These are phyloP conservation scores for Kalmanozyma brasiliensis DNA, from an alignment of 1,284 basidiomycete genomes.

Conservation along the genomic window DNA sequence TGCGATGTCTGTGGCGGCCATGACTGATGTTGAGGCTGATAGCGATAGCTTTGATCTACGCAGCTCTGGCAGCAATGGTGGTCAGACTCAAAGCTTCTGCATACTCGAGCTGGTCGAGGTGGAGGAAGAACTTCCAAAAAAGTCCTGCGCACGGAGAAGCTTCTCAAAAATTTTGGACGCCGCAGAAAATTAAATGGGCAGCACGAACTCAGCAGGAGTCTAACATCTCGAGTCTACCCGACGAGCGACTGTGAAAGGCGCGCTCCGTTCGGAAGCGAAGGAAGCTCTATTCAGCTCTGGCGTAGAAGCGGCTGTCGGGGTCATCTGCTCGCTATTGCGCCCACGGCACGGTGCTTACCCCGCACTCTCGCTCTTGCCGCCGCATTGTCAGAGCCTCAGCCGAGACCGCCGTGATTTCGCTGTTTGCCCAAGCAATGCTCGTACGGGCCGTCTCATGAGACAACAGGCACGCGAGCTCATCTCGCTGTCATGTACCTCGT, in stretches of 20 bases:
- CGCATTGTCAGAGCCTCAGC: background rate
- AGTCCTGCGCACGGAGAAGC: background rate
- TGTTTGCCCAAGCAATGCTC: no score
- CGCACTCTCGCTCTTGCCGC: constrained; percentile 8
- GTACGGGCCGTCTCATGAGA: no score
- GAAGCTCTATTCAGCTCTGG: background rate
- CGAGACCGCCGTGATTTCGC: background rate
- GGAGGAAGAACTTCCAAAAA: constrained; percentile 17
- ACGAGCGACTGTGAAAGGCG: constrained; percentile 12
- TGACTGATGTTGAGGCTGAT: background rate
- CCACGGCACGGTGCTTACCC: constrained; percentile 13
- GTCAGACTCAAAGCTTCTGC: background rate
- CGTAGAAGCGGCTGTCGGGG: constrained; percentile 27
- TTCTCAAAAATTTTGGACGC: constrained; percentile 10
- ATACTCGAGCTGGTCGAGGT: background rate
- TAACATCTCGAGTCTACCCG: background rate
- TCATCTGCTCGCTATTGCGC: constrained; percentile 24
- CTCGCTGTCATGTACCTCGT: no score
- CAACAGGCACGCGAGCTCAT: no score
- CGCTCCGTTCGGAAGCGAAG: constrained; percentile 29
- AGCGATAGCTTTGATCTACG: no score
- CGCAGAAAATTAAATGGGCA: no score
- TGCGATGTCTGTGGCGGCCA: constrained; percentile 27
- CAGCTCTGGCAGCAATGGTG: background rate
- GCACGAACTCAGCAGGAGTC: no score